phyloP scores from a whole-genome alignment of 805 yeast species.

The Schwanniomyces polymorphus region DNA sequence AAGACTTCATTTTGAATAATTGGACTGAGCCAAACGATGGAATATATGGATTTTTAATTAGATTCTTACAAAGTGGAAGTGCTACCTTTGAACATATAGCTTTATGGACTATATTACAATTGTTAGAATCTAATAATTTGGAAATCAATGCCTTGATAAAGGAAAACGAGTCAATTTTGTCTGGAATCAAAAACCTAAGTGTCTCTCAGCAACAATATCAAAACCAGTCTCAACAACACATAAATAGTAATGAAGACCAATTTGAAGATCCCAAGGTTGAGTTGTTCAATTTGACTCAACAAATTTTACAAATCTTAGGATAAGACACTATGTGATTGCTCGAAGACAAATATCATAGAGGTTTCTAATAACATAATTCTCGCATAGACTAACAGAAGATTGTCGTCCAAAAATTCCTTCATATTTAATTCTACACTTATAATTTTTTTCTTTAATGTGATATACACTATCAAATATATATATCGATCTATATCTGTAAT shows the following conservation, averaged over 20 bases:
- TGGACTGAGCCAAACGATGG: conserved; percentile 87
- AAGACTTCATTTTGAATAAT: conserved; percentile 65
- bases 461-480: not conserved
- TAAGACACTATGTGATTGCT: conserved; percentile 10
- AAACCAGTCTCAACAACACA: conserved; percentile 18
- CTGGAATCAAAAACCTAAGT: conserved; percentile 52
- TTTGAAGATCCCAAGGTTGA: conserved; percentile 65
- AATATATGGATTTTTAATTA: conserved; percentile 74
- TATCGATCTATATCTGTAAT: not conserved
- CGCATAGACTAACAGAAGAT: not conserved
- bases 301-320: conserved; percentile 56
- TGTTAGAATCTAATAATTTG: conserved; percentile 80
- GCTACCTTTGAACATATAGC: conserved; percentile 98
- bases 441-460: not conserved
- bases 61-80: conserved; percentile 80
- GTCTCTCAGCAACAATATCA: conserved; percentile 36
- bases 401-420: not conserved
- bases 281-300: conserved; percentile 65
- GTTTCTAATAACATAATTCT: not conserved
- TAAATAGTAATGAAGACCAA: conserved; percentile 33
- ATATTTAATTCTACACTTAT: not conserved
- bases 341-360: not conserved
- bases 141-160: conserved; percentile 58
- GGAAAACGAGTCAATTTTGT: conserved; percentile 52
- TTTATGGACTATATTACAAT: conserved; percentile 91